Base-by-base conservation (phyloP, 306 rosid species). In the Hippophae gyantsensis region DNA sequence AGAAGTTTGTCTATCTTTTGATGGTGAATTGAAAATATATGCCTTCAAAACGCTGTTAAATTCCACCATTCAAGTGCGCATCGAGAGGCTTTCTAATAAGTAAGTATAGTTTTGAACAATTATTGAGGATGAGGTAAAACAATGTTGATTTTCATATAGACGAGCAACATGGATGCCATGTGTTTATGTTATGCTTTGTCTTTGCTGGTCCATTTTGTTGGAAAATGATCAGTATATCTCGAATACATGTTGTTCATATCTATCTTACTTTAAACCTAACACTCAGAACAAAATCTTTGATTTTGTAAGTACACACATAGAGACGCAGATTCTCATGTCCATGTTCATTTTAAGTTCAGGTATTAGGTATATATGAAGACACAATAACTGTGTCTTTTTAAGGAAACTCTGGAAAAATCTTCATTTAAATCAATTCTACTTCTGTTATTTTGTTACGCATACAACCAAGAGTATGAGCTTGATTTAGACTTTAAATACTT, bases 51-150 rank as follows among this genome's bases (percentile, higher is more conserved):
- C 96, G 1, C 55, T 78, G 78, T 59, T 64, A 23, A 90, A 83
- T 67, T 83, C 83, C 74, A 61, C 81, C 67, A 69, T 90, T 78
- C 89, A 46, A 83, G 87, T 87, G 60, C 96, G 92, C 58, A 79
- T 90, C 9, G 98, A 90, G 79, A 87, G 60, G 67, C 95, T 87
- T 66, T 69, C 89, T 6, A 85, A 78, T 64, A 90, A 80, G 96
- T 90, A 81, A 71, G 86, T 58, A 56, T 64, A 51, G 25, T 12
- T 56, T 57, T 12, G 32, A 42, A 25, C 25, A 11, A 38, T 32
- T 64, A 11, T 42, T 6, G 13, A 42, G 26, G 9, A 52, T 8
- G n/a, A 42, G 9, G 57, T 8, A 25, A 18, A 18, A 42, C 7
- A 48, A 10, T 53, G 7, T 25, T 13, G 7, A 7, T 5, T 25